Conservation (phyloP, 805 yeast species). For the Barnettozyma pratensis region DNA sequence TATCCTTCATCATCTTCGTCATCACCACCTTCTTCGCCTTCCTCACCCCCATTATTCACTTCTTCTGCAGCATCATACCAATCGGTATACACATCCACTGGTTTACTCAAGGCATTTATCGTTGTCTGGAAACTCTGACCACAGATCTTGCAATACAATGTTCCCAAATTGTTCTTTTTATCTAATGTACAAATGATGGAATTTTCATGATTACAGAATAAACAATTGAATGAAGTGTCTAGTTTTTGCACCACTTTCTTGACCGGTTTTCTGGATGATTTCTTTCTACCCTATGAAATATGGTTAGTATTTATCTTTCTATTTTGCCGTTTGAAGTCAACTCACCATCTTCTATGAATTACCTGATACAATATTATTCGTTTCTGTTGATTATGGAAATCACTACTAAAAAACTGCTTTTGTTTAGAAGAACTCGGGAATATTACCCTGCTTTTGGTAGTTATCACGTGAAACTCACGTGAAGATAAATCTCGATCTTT, state of each 20-base stretch:
- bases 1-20: constrained; percentile 24
- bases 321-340: neutral
- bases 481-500: neutral
- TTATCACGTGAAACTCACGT: neutral
- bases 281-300: constrained; percentile 64
- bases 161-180: constrained; percentile 80
- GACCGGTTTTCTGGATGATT: constrained; percentile 76
- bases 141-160: constrained; percentile 84
- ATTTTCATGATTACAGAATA: constrained; percentile 93
- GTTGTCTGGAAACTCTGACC: constrained; percentile 91
- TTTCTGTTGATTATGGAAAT: no score
- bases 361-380: no score
- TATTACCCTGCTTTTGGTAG: neutral
- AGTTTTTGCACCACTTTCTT: constrained; percentile 73
- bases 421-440: no score
- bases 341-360: constrained; percentile 11
- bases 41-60: constrained; percentile 35
- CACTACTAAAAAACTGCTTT: no score
- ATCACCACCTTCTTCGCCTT: constrained; percentile 30
- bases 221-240: constrained; percentile 81
- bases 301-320: constrained; percentile 1
- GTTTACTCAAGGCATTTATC: constrained; percentile 71
- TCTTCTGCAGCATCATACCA: constrained; percentile 97
- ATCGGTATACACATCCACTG: constrained; percentile 92
- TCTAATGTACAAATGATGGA: constrained; percentile 86